Percentiles rank a stretch among this genome's conserved stretches.
Conservation (phyloP, 805 yeast species). For the Ogataea neopini region DNA sequence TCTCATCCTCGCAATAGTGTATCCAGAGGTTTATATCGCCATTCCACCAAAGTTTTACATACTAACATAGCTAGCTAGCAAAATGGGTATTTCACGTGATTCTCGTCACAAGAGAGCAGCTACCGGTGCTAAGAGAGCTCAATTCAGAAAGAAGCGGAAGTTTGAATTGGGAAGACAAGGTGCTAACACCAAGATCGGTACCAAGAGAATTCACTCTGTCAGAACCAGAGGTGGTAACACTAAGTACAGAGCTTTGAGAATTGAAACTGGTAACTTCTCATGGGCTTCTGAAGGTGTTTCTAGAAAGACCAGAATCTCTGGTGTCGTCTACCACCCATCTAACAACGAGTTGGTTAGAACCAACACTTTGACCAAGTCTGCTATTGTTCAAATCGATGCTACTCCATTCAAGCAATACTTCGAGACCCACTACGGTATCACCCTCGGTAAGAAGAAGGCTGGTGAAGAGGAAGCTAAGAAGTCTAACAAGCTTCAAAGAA, state of each 20-base stretch:
- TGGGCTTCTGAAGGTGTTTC: conserved; percentile 99
- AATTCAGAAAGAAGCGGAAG: conserved; percentile 99
- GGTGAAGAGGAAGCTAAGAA: conserved; percentile 63
- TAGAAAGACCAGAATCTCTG: conserved; percentile 98
- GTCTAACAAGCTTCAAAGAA: conserved; percentile 83
- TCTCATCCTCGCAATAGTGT: too few species aligned
- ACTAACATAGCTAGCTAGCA: conserved; percentile 36
- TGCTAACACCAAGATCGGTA: conserved; percentile 98
- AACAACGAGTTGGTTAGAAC: conserved; percentile 99
- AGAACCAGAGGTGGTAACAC: conserved; percentile 99
- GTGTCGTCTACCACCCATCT: conserved; percentile 99
- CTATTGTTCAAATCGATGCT: conserved; percentile 99
- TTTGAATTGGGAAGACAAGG: conserved; percentile 99
- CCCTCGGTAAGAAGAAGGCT: conserved; percentile 82
- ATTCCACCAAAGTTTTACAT: too few species aligned
- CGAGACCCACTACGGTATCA: conserved; percentile 96
- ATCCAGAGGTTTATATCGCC: too few species aligned
- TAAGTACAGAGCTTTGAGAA: conserved; percentile 99
- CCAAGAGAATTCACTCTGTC: conserved; percentile 98
- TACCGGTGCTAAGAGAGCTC: conserved; percentile 99
- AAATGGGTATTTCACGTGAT: conserved; percentile 99
- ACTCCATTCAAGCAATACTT: conserved; percentile 99
- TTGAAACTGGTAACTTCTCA: conserved; percentile 98
- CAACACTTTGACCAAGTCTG: conserved; percentile 98
- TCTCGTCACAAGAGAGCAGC: conserved; percentile 99